Evolutionary conservation across 208 protist species (phyloP).

Genomic region (Wallacemonas sp.): DNA sequence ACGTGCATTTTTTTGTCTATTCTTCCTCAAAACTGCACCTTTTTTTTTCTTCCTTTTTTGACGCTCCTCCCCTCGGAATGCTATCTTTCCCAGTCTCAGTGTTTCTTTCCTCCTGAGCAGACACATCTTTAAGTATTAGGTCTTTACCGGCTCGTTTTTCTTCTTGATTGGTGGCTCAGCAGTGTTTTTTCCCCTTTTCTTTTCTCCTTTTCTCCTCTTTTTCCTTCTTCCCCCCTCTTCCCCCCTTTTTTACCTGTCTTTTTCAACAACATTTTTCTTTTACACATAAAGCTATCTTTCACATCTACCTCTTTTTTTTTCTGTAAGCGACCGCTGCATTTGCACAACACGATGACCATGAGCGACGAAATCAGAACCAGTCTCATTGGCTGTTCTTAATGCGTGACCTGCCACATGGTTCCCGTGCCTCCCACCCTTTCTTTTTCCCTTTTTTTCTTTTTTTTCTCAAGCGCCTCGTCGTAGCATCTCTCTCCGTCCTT

Average conservation of each 20-base stretch:
- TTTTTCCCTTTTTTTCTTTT: constrained; percentile 8
- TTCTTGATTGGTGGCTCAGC: constrained; percentile 7
- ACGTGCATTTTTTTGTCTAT: neutral
- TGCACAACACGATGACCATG: too few species aligned
- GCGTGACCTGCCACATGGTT: too few species aligned
- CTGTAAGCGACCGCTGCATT: too few species aligned
- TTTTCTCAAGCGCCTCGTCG: neutral
- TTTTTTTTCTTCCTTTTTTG: constrained; percentile 11
- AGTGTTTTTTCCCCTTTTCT: constrained; percentile 16
- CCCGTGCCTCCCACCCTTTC: too few species aligned
- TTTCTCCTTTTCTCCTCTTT: constrained; percentile 23
- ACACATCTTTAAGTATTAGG: constrained; percentile 2
- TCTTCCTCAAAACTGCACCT: neutral
- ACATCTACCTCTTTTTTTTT: constrained; percentile 13
- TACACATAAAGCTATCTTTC: neutral
- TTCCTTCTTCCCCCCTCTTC: neutral
- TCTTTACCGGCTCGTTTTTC: neutral
- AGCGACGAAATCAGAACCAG: too few species aligned
- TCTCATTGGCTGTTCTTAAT: too few species aligned
- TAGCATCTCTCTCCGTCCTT: neutral
- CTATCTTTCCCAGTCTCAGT: neutral
- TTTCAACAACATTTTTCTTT: constrained; percentile 17
- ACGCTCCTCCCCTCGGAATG: neutral
- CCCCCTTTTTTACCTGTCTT: constrained; percentile 19
- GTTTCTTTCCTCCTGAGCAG: neutral